Percentiles rank a stretch among this genome's conserved stretches.
These are phyloP conservation scores for Neostapfia colusana DNA, from an alignment of 176 grass and related monocot species.

Conservation along the genomic window DNA sequence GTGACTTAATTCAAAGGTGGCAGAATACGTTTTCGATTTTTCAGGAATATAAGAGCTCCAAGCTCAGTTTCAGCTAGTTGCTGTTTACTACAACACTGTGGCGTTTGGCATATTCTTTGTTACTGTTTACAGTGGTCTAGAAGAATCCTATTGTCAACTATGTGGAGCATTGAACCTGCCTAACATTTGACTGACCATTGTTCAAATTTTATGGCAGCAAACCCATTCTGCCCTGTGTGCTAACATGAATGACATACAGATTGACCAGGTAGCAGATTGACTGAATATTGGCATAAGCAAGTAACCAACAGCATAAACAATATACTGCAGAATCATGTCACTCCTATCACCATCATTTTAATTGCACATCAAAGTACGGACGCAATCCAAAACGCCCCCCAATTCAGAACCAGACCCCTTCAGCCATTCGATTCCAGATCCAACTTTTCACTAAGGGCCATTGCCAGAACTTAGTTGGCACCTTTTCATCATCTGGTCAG, in stretches of 20 bases:
- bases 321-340: neutral
- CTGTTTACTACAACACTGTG: neutral
- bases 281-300: neutral
- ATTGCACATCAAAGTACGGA: neutral
- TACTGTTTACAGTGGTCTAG: neutral
- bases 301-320: neutral
- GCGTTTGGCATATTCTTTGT: neutral
- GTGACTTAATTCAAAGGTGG: neutral
- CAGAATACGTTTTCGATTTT: slow-evolving; percentile 10
- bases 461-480: neutral
- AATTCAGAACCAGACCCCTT: neutral
- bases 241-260: slow-evolving; percentile 21
- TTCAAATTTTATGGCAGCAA: slow-evolving; percentile 28
- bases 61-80: slow-evolving; percentile 13
- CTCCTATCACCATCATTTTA: neutral
- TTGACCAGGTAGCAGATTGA: neutral
- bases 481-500: neutral
- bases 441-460: neutral
- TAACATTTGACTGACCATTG: slow-evolving; percentile 43
- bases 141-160: slow-evolving; percentile 20
- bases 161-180: slow-evolving; percentile 34
- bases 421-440: slow-evolving; percentile 1
- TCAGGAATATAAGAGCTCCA: neutral
- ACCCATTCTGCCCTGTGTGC: neutral
- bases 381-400: neutral